Evolutionary conservation across 208 protist species (phyloP).

Genomic region (Trichomonas vaginalis): DNA sequence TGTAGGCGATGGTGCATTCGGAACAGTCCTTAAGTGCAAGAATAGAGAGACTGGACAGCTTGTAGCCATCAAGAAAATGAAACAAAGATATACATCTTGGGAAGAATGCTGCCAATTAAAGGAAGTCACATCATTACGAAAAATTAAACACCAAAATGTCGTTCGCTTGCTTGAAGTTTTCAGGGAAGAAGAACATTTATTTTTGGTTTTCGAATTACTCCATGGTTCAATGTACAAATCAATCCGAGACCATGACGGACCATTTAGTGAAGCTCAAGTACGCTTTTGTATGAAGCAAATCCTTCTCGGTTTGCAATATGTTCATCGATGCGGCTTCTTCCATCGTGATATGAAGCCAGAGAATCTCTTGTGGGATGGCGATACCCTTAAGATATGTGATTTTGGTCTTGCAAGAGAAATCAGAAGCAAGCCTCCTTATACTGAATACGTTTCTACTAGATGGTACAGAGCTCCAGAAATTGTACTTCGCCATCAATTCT

Average conservation of each 20-base stretch:
- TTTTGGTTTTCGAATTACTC: background rate
- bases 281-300: background rate
- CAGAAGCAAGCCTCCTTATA: slow-evolving; percentile 56
- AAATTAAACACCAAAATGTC: background rate
- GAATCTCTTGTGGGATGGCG: background rate
- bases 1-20: slow-evolving; percentile 83
- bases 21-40: slow-evolving; percentile 67
- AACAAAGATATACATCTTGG: slow-evolving; percentile 83
- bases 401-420: slow-evolving; percentile 68
- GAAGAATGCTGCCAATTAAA: slow-evolving; percentile 77
- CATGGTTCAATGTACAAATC: background rate
- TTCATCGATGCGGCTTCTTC: background rate
- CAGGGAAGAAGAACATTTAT: background rate
- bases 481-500: slow-evolving; percentile 46
- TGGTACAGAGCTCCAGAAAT: slow-evolving; percentile 68
- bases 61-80: slow-evolving; percentile 94
- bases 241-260: background rate
- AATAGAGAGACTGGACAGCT: slow-evolving; percentile 65
- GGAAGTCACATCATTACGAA: slow-evolving; percentile 51
- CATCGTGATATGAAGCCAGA: slow-evolving; percentile 17
- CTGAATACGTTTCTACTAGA: slow-evolving; percentile 64
- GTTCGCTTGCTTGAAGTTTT: background rate
- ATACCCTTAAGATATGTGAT: slow-evolving; percentile 68
- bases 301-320: background rate
- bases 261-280: background rate